Conservation (phyloP, 1,284 basidiomycete species). For the Trichosporon coremiiforme region DNA sequence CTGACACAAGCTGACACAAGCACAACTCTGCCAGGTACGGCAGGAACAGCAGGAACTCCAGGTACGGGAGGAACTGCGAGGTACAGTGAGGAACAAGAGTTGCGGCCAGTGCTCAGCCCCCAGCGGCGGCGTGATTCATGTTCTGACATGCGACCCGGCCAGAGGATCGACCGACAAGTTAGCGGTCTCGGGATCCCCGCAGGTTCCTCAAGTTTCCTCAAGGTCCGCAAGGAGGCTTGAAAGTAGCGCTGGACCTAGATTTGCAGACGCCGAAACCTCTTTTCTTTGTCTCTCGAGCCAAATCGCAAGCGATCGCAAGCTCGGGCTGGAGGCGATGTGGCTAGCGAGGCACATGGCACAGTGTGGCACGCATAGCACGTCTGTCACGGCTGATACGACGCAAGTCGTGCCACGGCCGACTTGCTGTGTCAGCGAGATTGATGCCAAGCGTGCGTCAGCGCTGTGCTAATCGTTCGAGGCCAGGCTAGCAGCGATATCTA, state of each 20-base stretch:
- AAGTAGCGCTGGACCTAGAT: neutral
- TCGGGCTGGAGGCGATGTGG: neutral
- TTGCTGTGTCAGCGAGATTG: neutral
- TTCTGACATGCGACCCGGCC: neutral
- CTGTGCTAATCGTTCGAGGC: neutral
- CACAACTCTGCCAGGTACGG: neutral
- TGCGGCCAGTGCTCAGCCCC: neutral
- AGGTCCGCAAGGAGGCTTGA: neutral
- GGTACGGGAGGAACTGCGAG: conserved; percentile 1
- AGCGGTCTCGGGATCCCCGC: neutral
- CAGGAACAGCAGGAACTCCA: neutral
- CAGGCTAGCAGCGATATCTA: neutral
- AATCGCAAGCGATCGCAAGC: neutral
- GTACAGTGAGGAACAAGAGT: conserved; percentile 6
- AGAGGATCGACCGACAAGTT: neutral
- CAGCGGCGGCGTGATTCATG: neutral
- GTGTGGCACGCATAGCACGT: neutral
- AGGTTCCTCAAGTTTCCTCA: too few species aligned
- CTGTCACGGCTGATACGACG: too few species aligned
- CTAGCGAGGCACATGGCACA: neutral
- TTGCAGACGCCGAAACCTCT: conserved; percentile 4
- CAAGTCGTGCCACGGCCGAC: neutral
- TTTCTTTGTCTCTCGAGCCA: neutral
- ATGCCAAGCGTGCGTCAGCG: conserved; percentile 3
- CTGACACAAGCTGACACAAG: neutral